These are phyloP conservation scores for Dalbergia cultrata DNA, from an alignment of 306 rosid genomes.

Conservation along the genomic window DNA sequence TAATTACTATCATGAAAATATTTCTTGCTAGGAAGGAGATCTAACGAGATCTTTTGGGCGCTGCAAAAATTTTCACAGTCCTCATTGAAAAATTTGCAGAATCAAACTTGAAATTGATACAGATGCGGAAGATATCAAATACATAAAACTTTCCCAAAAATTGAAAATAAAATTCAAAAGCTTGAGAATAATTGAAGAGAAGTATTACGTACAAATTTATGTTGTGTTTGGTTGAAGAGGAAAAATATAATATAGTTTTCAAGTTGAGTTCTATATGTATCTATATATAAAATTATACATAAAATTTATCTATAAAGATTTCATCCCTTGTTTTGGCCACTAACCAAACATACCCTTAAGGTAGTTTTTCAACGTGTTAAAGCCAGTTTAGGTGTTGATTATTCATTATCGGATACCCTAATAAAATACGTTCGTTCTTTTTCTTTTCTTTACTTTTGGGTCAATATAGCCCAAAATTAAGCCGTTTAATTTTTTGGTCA, in stretches of 20 bases:
- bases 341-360: neutral
- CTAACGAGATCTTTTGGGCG: neutral
- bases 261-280: no score
- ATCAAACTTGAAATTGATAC: neutral
- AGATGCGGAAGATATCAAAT: neutral
- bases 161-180: neutral
- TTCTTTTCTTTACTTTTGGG: neutral
- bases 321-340: no score
- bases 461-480: neutral
- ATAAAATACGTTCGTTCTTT: neutral
- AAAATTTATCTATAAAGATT: no score
- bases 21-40: neutral
- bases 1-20: conserved; percentile 1
- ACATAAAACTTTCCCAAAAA: neutral
- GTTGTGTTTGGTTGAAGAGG: no score
- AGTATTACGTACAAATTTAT: neutral
- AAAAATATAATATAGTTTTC: no score
- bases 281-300: no score
- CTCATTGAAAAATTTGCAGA: neutral
- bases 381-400: neutral
- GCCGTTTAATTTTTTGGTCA: no score
- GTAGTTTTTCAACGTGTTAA: neutral
- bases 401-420: neutral
- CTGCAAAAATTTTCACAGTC: neutral
- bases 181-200: neutral